Evolutionary conservation across 208 protist genomes (phyloP), one percentile per base, ranked within the genome.

Genomic region (Trypanosoma avium): DNA sequence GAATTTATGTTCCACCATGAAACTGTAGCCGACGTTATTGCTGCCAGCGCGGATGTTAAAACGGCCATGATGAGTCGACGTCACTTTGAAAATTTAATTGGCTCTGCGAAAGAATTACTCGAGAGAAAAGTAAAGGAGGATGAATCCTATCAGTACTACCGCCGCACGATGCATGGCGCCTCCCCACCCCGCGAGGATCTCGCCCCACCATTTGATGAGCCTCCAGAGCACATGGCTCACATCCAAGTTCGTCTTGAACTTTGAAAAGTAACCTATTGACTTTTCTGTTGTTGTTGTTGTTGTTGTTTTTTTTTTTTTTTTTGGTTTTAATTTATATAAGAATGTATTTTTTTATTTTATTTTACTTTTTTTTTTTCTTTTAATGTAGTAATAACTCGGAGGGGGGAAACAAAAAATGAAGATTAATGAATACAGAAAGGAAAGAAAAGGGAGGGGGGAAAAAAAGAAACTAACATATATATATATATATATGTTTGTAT

Each of bases 1-100:
- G 82, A 94, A 66, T 90, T 91, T 70, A 61, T 94, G 47, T 84
- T 74, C 58, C 75, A 75, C 22, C 84, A 94, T 65, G 66, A 86
- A 45, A 65, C 77, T 27, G 84, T 87, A 13, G 88, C 84, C 9
- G 74, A 85, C 45, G 71, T 87, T 17, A 62, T 85, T 13, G 82
- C 67, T 8, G 61, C n/a, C 7, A 85, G 49, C 24, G 52, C 70
- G 17, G 5, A 42, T 10, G 88, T 86, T n/a, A 69, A 63, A 56
- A 88, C 83, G 13, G 82, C 80, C 10, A 92, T 87, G 65, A 45
- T 92, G 26, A 86, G 74, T 61, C 72, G 82, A n/a, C 69, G 65
- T 54, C 78, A 83, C 35, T 94, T 90, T 69, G 83, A 94, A n/a
- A 40, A 48, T 12, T 55, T 82, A 54, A 53, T 90, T 40, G 78